Base-by-base conservation (phyloP, 768 basidiomycete genomes). In the Lepiota brunneoincarnata region DNA sequence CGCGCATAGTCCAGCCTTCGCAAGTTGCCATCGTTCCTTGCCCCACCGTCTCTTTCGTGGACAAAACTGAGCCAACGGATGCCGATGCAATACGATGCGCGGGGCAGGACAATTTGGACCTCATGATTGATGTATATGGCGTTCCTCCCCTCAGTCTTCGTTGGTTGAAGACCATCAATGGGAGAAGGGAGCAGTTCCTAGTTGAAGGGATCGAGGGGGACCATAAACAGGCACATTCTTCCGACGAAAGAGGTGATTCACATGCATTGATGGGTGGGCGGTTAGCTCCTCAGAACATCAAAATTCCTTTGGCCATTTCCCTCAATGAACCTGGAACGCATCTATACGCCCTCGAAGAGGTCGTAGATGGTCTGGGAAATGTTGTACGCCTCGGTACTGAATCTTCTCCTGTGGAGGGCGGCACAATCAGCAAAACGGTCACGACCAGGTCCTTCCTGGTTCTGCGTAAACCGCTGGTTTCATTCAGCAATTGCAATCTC, bases 351-450 rank as follows among this genome's bases (percentile, higher is more conserved):
- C 75, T 97, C 21, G 89, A 95, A 62, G 84, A 86, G 60, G 80
- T 98, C 21, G 80, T 81, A n/a, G 95, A 97, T 62, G 82, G 85
- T 12, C 73, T 88, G 48, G 92, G 91, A 14, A 97, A 98, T 63
- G 65, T 80, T 10, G 75, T 91, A n/a, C 74, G 66, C 24, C 74
- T 80, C 28, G 70, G 68, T 28, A 69, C 66, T 49, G 75, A 69
- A 20, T 54, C 63, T n/a, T 51, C 59, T 24, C 49, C 55, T 12
- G 40, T 51, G n/a, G 49, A 63, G 20, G 41, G 61, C 35, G 58
- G 61, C 28, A 63, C 70, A 6, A 60, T 66, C 5, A 64, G 67
- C 37, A 75, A 78, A 56, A 72, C 76, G 6, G 75, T 76, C 48
- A 79, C 74, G 1, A 79, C 75, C 26, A 79, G 88, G 20, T 81